Evolutionary conservation across 352 stramenopile genomes (phyloP).

Genomic region (Blastocystis sp.): DNA sequence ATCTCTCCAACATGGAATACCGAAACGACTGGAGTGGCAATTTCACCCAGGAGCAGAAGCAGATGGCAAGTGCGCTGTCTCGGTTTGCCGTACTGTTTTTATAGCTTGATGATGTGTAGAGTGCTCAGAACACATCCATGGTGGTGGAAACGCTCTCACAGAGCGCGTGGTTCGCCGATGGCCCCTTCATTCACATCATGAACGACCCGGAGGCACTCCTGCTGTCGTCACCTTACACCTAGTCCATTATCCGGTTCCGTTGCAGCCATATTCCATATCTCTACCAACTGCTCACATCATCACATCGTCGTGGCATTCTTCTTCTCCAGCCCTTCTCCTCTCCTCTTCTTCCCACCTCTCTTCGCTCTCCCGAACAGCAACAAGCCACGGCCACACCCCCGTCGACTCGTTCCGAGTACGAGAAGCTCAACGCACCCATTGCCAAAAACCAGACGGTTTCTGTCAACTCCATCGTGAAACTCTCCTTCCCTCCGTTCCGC

Average conservation of each 20-base stretch:
- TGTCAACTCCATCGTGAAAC: not conserved
- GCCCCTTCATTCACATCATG: slow-evolving; percentile 1
- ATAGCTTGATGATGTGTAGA: not conserved
- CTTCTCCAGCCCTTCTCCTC: not conserved
- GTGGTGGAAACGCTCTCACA: not conserved
- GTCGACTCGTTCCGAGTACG: not conserved
- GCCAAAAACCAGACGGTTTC: not conserved
- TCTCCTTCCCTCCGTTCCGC: not conserved
- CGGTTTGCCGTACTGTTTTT: not conserved
- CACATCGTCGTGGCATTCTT: not conserved
- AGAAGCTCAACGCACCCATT: not conserved
- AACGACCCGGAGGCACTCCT: not conserved
- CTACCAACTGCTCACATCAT: not conserved
- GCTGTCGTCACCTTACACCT: not conserved
- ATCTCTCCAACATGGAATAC: not conserved
- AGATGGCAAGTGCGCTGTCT: not conserved
- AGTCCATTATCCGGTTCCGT: slow-evolving; percentile 7
- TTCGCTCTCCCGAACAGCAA: not conserved
- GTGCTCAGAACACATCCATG: not conserved
- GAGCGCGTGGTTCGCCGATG: slow-evolving; percentile 8
- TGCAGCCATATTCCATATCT: slow-evolving; percentile 29
- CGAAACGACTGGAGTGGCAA: not conserved
- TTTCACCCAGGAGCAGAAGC: not conserved
- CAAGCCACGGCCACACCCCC: not conserved
- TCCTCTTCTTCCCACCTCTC: not conserved